Evolutionary conservation across 805 yeast genomes (phyloP), one percentile per base, ranked within the genome.

Genomic region (Yarrowia sp.): DNA sequence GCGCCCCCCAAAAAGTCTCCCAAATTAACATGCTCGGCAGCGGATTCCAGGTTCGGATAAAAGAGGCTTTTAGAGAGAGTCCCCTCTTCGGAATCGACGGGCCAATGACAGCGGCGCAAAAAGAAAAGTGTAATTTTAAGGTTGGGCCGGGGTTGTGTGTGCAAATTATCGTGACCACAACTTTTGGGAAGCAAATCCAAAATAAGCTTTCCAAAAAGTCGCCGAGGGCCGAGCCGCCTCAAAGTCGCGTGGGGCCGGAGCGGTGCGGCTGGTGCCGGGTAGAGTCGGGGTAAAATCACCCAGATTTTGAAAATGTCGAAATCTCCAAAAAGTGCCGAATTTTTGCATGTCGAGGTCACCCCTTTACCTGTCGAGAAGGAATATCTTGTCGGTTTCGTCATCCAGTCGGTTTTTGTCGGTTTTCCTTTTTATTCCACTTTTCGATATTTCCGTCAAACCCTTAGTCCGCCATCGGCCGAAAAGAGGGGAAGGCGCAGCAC

Each of bases 21-120:
- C 39, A 41, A 31, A 41, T 15, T 42, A 41, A 41, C 64, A 44
- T 31, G 63, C 61, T 55, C 61, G 61, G 61, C 61, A 55, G 4
- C 47, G 47, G 61, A 15, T 43, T 58, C 64, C 50, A 43, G 42
- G 51, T 58, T 58, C 51, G 51, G 64, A 44, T 43, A 43, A 58
- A 58, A 38, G 58, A 36, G 58, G 58, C 58, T 38, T 51, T 51
- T 14, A 36, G 35, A 22, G n/a, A 2, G 22, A 10, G 50, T 33
- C 64, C 64, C 64, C 64, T 43, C 64, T 55, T 58, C 64, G 64
- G 64, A 58, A 43, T 43, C 17, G 42, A 31, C 43, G 39, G 42
- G 28, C 51, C 50, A 58, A 44, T 35, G 43, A 43, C 33, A 43
- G 51, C 43, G 39, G 39, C 33, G 35, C 41, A 41, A 57, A 42